Percentiles rank a stretch among this genome's conserved stretches.
Conservation (phyloP, 495 filamentous ascomycete genomes). For the Chlorociboria aeruginascens region DNA sequence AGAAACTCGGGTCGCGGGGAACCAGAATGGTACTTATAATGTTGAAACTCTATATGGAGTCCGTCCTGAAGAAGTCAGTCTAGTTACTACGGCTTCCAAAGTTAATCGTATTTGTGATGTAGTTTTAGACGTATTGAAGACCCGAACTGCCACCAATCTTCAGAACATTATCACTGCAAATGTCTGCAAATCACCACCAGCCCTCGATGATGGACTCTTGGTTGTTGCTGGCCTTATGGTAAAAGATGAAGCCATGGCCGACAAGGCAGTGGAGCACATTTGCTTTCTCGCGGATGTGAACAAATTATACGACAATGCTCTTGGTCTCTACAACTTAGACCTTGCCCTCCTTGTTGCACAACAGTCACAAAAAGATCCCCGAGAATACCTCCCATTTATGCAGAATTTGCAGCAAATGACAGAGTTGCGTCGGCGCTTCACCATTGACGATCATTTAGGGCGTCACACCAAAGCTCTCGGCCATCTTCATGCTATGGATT, state of each 20-base stretch:
- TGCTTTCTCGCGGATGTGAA: slow-evolving; percentile 94
- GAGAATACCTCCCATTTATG: slow-evolving; percentile 92
- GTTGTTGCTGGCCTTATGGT: slow-evolving; percentile 66
- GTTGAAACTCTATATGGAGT: background rate
- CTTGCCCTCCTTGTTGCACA: slow-evolving; percentile 85
- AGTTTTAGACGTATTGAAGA: slow-evolving; percentile 55
- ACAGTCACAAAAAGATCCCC: slow-evolving; percentile 88
- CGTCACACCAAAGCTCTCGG: slow-evolving; percentile 63
- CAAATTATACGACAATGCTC: slow-evolving; percentile 77
- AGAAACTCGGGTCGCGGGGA: slow-evolving; percentile 46
- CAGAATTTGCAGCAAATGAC: slow-evolving; percentile 69
- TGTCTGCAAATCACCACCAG: slow-evolving; percentile 84
- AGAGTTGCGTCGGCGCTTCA: slow-evolving; percentile 55
- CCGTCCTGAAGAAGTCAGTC: background rate
- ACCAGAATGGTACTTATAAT: slow-evolving; percentile 1
- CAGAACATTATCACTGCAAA: slow-evolving; percentile 93
- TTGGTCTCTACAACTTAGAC: slow-evolving; percentile 86
- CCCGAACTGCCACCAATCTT: slow-evolving; percentile 53
- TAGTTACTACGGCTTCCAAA: slow-evolving; percentile 34
- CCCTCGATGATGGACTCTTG: slow-evolving; percentile 73
- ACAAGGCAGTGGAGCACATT: slow-evolving; percentile 86
- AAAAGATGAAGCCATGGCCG: slow-evolving; percentile 53
- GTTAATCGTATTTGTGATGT: slow-evolving; percentile 85
- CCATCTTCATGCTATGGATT: slow-evolving; percentile 46
- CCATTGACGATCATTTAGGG: slow-evolving; percentile 78